These are phyloP conservation scores for Tetragonia tetragonoides DNA, from an alignment of 148 eudicot species.

Conservation along the genomic window DNA sequence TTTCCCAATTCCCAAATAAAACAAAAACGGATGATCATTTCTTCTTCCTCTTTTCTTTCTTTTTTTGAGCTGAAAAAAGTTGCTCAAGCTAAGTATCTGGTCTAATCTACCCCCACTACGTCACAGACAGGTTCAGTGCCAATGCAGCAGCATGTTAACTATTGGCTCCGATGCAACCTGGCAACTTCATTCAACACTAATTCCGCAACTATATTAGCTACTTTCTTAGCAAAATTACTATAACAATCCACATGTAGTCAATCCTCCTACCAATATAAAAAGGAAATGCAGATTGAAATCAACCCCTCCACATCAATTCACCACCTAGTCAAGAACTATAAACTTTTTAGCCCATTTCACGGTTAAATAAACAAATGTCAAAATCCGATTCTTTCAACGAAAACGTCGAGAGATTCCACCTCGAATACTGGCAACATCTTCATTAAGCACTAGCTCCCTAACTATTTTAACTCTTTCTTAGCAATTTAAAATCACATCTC, in stretches of 20 bases:
- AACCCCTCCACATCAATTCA: background rate
- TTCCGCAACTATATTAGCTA: background rate
- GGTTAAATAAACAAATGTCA: background rate
- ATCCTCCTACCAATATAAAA: background rate
- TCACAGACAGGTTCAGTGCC: background rate
- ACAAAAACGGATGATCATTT: background rate
- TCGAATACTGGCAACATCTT: too few species aligned
- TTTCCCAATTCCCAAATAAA: background rate
- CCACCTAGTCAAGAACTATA: background rate
- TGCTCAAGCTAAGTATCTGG: background rate
- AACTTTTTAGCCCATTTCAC: background rate
- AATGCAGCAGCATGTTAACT: too few species aligned
- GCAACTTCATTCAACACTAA: background rate
- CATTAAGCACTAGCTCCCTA: too few species aligned
- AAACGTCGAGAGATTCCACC: background rate
- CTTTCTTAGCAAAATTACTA: background rate
- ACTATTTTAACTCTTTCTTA: too few species aligned
- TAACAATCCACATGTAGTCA: background rate
- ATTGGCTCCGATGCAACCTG: background rate
- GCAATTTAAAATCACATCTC: too few species aligned
- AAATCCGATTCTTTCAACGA: background rate
- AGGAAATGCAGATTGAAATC: background rate
- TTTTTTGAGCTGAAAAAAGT: background rate
- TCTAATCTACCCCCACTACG: background rate
- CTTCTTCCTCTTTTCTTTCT: background rate